phyloP scores from a whole-genome alignment of 2,329 filamentous ascomycete genomes.

The Venturia asperata region DNA sequence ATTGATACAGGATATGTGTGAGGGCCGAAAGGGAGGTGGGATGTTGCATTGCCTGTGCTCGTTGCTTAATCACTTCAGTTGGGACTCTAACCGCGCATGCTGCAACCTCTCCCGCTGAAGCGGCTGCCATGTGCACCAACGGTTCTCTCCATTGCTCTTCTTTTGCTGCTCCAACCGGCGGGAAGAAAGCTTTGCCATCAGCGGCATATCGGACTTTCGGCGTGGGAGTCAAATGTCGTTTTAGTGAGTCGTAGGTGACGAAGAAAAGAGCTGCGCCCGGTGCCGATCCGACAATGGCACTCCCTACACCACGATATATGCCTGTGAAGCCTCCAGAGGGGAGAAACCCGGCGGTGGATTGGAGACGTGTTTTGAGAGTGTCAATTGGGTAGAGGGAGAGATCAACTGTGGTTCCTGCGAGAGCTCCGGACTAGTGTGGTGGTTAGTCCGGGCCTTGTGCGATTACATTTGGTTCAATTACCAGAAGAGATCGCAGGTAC shows the following conservation, averaged over 20 bases:
- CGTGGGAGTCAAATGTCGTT: conserved; percentile 22
- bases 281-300: conserved; percentile 81
- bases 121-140: conserved; percentile 69
- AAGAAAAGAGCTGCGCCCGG: conserved; percentile 97
- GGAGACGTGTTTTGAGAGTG: conserved; percentile 95
- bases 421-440: conserved; percentile 61
- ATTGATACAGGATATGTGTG: conserved; percentile 53
- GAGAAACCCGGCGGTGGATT: conserved; percentile 71
- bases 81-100: conserved; percentile 90
- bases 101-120: conserved; percentile 78
- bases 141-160: conserved; percentile 26
- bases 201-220: conserved; percentile 17
- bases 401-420: conserved; percentile 94
- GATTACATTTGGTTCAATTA: conserved; percentile 24
- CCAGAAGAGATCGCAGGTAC: conserved; percentile 42
- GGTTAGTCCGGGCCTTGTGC: not conserved
- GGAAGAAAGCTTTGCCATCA: conserved; percentile 26
- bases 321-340: conserved; percentile 80
- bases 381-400: conserved; percentile 95
- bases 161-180: conserved; percentile 20
- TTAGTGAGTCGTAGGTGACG: conserved; percentile 80
- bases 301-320: conserved; percentile 88
- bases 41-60: conserved; percentile 82
- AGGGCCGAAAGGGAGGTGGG: conserved; percentile 62
- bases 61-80: conserved; percentile 94